Evolutionary conservation across 768 basidiomycete species (phyloP).

Genomic region (Tylopilus intermedius): DNA sequence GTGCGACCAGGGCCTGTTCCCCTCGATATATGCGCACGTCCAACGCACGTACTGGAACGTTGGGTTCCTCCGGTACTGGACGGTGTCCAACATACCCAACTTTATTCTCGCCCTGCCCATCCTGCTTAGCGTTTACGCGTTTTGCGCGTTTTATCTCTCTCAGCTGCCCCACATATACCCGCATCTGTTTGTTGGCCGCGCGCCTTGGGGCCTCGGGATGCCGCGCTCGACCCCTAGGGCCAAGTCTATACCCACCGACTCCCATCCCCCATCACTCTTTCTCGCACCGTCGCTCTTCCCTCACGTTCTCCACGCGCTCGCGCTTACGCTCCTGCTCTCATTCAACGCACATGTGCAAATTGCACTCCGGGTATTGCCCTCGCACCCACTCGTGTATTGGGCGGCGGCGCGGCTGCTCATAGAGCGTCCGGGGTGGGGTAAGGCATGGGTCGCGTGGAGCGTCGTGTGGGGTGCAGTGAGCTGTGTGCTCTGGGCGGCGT

Average conservation of each 20-base stretch:
- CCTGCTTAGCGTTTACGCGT: slow-evolving; percentile 44
- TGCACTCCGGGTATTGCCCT: slow-evolving; percentile 66
- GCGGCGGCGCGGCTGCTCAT: slow-evolving; percentile 65
- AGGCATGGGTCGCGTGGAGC: slow-evolving; percentile 73
- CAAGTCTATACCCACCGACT: background rate
- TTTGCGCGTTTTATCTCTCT: slow-evolving; percentile 25
- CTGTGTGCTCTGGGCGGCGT: slow-evolving; percentile 73
- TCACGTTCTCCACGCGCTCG: slow-evolving; percentile 69
- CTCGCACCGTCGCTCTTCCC: slow-evolving; percentile 48
- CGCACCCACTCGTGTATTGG: slow-evolving; percentile 84
- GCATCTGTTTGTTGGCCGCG: background rate
- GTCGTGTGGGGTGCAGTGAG: slow-evolving; percentile 69
- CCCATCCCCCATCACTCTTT: slow-evolving; percentile 27
- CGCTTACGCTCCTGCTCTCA: slow-evolving; percentile 58
- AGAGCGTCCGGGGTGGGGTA: slow-evolving; percentile 44
- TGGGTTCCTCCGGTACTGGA: slow-evolving; percentile 88
- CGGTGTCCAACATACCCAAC: slow-evolving; percentile 76
- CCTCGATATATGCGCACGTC: slow-evolving; percentile 76
- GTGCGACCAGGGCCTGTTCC: slow-evolving; percentile 53
- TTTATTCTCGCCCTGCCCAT: slow-evolving; percentile 76
- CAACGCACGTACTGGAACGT: slow-evolving; percentile 84
- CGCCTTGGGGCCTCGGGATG: slow-evolving; percentile 2
- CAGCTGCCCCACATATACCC: slow-evolving; percentile 3
- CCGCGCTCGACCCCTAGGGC: background rate
- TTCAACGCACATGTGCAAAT: slow-evolving; percentile 88